These are phyloP conservation scores for Aureobasidium sp. DNA, from an alignment of 2,329 filamentous ascomycete species.

Conservation along the genomic window DNA sequence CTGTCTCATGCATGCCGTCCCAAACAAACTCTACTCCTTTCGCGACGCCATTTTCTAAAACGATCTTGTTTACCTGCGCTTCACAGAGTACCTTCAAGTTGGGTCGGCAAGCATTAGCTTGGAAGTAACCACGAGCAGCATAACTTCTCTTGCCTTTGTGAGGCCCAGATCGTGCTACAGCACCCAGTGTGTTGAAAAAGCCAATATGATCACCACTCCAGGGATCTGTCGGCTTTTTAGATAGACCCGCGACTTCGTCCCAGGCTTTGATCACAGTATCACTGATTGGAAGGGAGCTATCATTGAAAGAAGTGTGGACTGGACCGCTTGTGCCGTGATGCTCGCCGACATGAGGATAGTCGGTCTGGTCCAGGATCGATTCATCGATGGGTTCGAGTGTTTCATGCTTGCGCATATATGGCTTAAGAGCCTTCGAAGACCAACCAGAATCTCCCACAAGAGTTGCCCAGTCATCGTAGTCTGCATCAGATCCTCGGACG, in stretches of 20 bases:
- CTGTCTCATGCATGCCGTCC: constrained; percentile 27
- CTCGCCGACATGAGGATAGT: constrained; percentile 25
- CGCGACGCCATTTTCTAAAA: constrained; percentile 32
- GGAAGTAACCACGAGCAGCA: constrained; percentile 29
- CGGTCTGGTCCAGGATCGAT: constrained; percentile 19
- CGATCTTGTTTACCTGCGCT: constrained; percentile 38
- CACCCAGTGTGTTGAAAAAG: constrained; percentile 26
- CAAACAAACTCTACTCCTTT: constrained; percentile 36
- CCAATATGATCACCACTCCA: constrained; percentile 31
- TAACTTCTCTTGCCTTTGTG: constrained; percentile 29
- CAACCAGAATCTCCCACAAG: constrained; percentile 36
- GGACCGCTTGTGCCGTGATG: constrained; percentile 29
- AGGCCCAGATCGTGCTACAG: constrained; percentile 20
- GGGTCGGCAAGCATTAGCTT: constrained; percentile 26
- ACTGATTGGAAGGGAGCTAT: constrained; percentile 26
- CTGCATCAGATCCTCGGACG: constrained; percentile 35
- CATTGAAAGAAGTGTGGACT: constrained; percentile 29
- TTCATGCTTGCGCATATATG: constrained; percentile 35
- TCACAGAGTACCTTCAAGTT: constrained; percentile 42
- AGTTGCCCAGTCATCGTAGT: constrained; percentile 41
- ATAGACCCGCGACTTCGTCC: constrained; percentile 26
- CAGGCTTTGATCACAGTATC: constrained; percentile 29
- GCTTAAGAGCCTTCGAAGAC: constrained; percentile 38
- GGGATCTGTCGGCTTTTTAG: constrained; percentile 29
- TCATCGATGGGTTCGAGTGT: constrained; percentile 26